These are phyloP conservation scores for Teratosphaeria destructans DNA, from an alignment of 2,329 filamentous ascomycete species.

Conservation along the genomic window DNA sequence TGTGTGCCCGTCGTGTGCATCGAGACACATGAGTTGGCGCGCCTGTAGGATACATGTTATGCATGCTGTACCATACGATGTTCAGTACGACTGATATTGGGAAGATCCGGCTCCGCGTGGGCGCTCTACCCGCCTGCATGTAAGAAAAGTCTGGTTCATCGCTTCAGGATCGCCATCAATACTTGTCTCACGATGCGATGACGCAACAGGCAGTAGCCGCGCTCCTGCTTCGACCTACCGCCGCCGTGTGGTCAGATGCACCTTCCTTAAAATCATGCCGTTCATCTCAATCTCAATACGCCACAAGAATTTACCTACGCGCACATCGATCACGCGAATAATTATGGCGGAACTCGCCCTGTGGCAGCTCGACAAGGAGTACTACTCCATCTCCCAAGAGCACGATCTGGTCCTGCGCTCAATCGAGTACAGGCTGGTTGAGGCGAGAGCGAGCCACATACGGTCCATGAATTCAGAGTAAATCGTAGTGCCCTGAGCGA, in stretches of 20 bases:
- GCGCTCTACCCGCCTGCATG: not conserved
- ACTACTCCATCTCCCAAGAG: constrained; percentile 8
- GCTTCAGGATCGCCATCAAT: not conserved
- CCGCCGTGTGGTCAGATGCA: not conserved
- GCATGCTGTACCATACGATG: not conserved
- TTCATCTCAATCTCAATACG: not conserved
- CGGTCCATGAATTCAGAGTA: constrained; percentile 10
- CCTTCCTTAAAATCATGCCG: not conserved
- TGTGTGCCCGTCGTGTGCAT: too few relatives aligned
- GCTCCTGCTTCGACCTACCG: not conserved
- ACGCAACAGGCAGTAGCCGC: not conserved
- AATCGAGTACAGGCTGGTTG: constrained; percentile 4
- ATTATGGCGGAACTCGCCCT: not conserved
- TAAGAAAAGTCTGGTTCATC: not conserved
- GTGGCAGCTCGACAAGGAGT: constrained; percentile 7
- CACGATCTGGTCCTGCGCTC: constrained; percentile 10
- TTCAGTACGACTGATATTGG: not conserved
- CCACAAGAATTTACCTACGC: not conserved
- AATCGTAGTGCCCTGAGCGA: constrained; percentile 2
- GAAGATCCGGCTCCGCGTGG: not conserved
- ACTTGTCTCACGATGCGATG: too few relatives aligned
- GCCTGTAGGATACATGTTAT: not conserved
- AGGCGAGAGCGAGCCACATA: constrained; percentile 4
- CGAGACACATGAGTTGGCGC: too few relatives aligned
- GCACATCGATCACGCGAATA: not conserved